These are phyloP conservation scores for Zygnema cylindricum DNA, from an alignment of 139 green algal genomes.

Conservation along the genomic window DNA sequence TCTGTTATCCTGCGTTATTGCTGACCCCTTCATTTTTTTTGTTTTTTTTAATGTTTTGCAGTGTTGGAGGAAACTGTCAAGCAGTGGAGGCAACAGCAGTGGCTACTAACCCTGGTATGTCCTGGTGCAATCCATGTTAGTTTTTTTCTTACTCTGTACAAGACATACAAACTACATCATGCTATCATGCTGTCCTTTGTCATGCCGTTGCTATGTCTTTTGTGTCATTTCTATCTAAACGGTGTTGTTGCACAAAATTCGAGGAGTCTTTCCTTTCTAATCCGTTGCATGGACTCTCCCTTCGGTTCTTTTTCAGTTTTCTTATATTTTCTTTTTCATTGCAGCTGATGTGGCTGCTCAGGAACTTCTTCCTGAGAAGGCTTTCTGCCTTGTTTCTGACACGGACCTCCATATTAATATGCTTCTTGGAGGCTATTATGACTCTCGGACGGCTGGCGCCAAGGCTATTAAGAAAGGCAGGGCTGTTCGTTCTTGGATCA, in stretches of 20 bases:
- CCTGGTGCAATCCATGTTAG: not conserved
- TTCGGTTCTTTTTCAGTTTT: not conserved
- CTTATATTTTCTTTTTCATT: not conserved
- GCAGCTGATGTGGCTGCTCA: not conserved
- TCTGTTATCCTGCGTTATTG: too few species aligned
- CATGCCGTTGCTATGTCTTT: too few species aligned
- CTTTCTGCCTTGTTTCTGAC: conserved; percentile 52
- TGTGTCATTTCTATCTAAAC: not conserved
- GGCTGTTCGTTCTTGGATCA: conserved; percentile 35
- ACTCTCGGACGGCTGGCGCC: not conserved
- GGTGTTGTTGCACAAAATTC: not conserved
- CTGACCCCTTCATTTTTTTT: not conserved
- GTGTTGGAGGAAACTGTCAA: too few species aligned
- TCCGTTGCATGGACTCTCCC: not conserved
- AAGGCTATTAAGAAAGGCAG: not conserved
- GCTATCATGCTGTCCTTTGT: not conserved
- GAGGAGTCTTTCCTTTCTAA: not conserved
- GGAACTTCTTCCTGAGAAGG: not conserved
- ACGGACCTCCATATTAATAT: conserved; percentile 55
- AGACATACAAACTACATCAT: not conserved
- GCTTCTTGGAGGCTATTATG: conserved; percentile 16
- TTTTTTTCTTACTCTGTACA: not conserved
- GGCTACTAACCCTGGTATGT: too few species aligned
- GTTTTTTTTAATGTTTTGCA: not conserved
- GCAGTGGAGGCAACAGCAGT: too few species aligned